Conservation (phyloP, 495 filamentous ascomycete species). For the Amniculicola lignicola region DNA sequence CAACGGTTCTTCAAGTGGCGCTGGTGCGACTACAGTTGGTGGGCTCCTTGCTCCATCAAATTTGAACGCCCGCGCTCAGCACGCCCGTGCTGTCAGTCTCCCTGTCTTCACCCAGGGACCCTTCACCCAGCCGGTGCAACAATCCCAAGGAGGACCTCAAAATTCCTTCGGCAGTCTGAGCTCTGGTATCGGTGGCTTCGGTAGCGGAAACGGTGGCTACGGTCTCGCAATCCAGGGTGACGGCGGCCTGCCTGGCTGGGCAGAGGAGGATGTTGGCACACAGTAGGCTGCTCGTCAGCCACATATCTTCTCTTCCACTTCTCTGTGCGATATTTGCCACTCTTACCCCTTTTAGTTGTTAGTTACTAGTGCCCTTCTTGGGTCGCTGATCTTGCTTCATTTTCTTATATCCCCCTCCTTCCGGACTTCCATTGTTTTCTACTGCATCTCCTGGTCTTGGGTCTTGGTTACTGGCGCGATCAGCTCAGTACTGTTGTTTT, state of each 20-base stretch:
- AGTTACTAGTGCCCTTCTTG: not conserved
- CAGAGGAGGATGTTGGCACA: constrained; percentile 35
- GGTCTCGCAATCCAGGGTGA: constrained; percentile 64
- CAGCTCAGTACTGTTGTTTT: not conserved
- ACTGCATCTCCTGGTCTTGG: constrained; percentile 14
- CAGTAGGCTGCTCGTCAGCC: constrained; percentile 22
- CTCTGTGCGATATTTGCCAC: constrained; percentile 28
- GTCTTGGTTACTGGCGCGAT: not conserved
- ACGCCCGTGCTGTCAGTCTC: constrained; percentile 80
- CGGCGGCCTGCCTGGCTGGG: constrained; percentile 61
- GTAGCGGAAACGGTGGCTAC: constrained; percentile 52
- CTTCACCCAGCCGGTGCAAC: constrained; percentile 49
- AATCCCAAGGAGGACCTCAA: constrained; percentile 39
- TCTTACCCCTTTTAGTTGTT: constrained; percentile 8
- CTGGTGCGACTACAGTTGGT: constrained; percentile 64
- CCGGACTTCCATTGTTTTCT: not conserved
- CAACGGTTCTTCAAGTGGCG: constrained; percentile 46
- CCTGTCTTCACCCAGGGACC: constrained; percentile 67
- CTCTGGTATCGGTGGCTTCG: constrained; percentile 56
- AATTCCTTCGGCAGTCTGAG: constrained; percentile 59
- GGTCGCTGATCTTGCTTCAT: not conserved
- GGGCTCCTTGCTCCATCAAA: constrained; percentile 73
- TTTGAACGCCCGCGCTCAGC: constrained; percentile 62
- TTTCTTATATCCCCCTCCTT: constrained; percentile 13
- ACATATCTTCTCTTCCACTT: constrained; percentile 13